Percentiles rank a stretch among this genome's conserved stretches.
phyloP scores from a whole-genome alignment of 2,329 filamentous ascomycete genomes.

The Calonectria fujianensis region DNA sequence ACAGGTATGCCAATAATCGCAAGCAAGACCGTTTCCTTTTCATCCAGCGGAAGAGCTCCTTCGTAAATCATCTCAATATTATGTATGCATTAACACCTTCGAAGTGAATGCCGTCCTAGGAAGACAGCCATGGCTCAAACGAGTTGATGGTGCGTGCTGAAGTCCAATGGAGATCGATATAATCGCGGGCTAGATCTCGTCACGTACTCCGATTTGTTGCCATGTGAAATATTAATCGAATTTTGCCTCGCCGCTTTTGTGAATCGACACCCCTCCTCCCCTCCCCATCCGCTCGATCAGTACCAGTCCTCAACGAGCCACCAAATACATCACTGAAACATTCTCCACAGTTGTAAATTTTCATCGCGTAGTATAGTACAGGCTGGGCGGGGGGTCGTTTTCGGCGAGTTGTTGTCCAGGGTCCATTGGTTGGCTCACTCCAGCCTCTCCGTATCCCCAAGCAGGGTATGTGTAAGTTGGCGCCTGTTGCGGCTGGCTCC shows the following conservation, averaged over 20 bases:
- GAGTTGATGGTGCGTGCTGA: neutral
- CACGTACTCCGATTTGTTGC: neutral
- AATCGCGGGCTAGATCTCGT: neutral
- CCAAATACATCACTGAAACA: constrained; percentile 18
- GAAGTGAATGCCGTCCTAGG: neutral
- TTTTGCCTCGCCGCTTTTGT: neutral
- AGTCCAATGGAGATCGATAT: neutral
- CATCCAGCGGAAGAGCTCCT: neutral
- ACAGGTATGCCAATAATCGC: neutral
- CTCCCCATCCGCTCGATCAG: neutral
- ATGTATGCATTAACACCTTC: constrained; percentile 23
- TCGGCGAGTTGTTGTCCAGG: constrained; percentile 42
- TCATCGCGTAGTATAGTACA: constrained; percentile 46
- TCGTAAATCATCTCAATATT: constrained; percentile 12
- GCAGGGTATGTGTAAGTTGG: constrained; percentile 62
- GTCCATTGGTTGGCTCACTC: constrained; percentile 37
- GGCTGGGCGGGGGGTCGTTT: constrained; percentile 28
- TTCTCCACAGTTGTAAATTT: constrained; percentile 2
- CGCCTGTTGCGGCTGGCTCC: constrained; percentile 65
- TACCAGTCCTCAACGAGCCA: neutral
- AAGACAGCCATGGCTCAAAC: neutral
- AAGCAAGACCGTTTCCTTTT: neutral
- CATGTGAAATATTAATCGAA: constrained; percentile 12
- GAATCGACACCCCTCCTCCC: neutral
- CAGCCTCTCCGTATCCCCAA: constrained; percentile 58